Percentiles rank a stretch among this genome's conserved stretches.
Conservation (phyloP, 176 grass and related monocot genomes). For the Oryza nivara region DNA sequence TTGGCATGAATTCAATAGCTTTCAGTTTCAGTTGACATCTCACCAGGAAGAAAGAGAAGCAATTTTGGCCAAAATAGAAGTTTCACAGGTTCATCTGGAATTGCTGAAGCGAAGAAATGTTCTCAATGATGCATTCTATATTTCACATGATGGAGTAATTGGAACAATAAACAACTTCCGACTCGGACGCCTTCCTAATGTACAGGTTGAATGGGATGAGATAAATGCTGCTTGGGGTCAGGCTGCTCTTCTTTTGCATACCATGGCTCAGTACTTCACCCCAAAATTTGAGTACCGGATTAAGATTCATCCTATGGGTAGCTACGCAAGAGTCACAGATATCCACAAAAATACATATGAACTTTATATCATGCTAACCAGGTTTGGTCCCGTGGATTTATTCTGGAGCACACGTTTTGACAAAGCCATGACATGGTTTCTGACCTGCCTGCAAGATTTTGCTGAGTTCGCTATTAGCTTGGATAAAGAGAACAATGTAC, state of each 20-base stretch:
- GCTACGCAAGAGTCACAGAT: conserved; percentile 89
- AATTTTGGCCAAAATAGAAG: conserved; percentile 92
- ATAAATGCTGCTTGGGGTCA: conserved; percentile 99
- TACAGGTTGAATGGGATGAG: conserved; percentile 99
- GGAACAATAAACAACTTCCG: conserved; percentile 96
- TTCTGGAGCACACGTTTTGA: conserved; percentile 99
- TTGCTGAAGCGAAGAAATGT: conserved; percentile 85
- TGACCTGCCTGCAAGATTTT: conserved; percentile 96
- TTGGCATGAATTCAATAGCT: conserved; percentile 98
- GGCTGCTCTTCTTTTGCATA: conserved; percentile 93
- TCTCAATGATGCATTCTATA: conserved; percentile 89
- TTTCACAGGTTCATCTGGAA: conserved; percentile 90
- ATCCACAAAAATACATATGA: conserved; percentile 87
- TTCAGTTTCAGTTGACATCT: conserved; percentile 94
- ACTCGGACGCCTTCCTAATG: conserved; percentile 76
- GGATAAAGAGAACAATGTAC: conserved; percentile 94
- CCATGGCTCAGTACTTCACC: conserved; percentile 89
- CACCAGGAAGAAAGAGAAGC: conserved; percentile 99
- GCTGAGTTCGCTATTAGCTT: conserved; percentile 72
- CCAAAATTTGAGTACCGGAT: conserved; percentile 91
- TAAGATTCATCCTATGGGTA: conserved; percentile 98
- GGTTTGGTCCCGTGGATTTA: conserved; percentile 98
- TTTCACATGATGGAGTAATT: conserved; percentile 91
- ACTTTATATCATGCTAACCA: conserved; percentile 45
- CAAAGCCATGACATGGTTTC: conserved; percentile 97